Conservation (phyloP, 2,329 filamentous ascomycete genomes). For the Talaromyces marneffei region DNA sequence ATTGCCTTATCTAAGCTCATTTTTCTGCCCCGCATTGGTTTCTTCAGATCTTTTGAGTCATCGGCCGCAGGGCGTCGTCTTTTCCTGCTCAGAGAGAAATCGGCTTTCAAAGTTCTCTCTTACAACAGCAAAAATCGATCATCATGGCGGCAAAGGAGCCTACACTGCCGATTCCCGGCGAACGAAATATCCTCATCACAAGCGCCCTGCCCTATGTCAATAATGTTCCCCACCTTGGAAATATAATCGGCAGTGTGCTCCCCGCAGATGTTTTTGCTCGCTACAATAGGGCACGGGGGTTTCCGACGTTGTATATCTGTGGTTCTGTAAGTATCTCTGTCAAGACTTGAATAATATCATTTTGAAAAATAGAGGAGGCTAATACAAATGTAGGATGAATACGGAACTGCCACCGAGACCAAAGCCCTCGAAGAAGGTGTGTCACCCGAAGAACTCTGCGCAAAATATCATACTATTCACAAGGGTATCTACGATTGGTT, state of each 20-base stretch:
- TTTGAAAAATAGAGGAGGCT: not conserved
- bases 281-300: constrained; percentile 50
- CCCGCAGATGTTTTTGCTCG: constrained; percentile 77
- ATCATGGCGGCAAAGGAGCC: constrained; percentile 13
- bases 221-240: constrained; percentile 77
- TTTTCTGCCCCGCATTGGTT: constrained; percentile 10
- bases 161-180: constrained; percentile 62
- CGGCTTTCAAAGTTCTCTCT: not conserved
- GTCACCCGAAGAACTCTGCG: constrained; percentile 76
- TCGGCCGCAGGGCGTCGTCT: not conserved
- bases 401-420: constrained; percentile 92
- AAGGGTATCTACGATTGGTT: constrained; percentile 95
- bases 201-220: constrained; percentile 85
- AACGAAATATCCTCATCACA: constrained; percentile 85
- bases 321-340: constrained; percentile 50
- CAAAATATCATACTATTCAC: constrained; percentile 88
- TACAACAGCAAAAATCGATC: not conserved
- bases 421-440: constrained; percentile 85
- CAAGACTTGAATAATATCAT: too few relatives aligned
- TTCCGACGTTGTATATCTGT: constrained; percentile 73
- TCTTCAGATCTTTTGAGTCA: constrained; percentile 4
- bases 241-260: constrained; percentile 80
- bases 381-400: constrained; percentile 59
- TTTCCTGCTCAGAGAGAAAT: not conserved
- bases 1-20: not conserved